Evolutionary conservation across 305 asterid genomes (phyloP).

Genomic region (Solanum hybrid): DNA sequence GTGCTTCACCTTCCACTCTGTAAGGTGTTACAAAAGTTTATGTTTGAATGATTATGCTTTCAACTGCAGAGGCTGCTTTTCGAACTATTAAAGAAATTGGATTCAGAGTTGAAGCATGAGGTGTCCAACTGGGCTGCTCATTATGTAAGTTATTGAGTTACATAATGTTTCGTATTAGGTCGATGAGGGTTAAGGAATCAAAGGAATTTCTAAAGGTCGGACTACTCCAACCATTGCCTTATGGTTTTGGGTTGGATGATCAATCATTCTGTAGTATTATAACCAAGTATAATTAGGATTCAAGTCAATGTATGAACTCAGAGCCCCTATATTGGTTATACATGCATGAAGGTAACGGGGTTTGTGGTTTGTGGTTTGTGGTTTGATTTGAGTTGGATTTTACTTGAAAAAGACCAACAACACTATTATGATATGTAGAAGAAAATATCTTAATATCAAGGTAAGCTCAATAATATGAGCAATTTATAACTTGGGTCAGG

Average conservation of each 20-base stretch:
- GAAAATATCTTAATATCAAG: neutral
- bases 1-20: constrained; percentile 1
- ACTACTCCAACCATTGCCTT: neutral
- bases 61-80: constrained; percentile 64
- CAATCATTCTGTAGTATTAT: neutral
- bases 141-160: constrained; percentile 49
- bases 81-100: constrained; percentile 80
- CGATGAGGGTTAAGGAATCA: neutral
- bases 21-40: neutral
- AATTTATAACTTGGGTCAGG: neutral
- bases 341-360: neutral
- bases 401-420: neutral
- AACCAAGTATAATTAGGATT: neutral
- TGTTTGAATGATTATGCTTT: constrained; percentile 4
- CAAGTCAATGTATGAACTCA: neutral
- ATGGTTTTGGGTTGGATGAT: neutral
- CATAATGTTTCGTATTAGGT: neutral
- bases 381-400: neutral
- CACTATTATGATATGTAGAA: neutral
- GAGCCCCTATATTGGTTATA: neutral
- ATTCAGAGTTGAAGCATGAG: constrained; percentile 90
- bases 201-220: neutral
- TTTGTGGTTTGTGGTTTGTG: constrained; percentile 3
- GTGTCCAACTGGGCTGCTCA: constrained; percentile 88
- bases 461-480: neutral